Conservation (phyloP, 129 eudicot species). For the Helianthus tuberosus region DNA sequence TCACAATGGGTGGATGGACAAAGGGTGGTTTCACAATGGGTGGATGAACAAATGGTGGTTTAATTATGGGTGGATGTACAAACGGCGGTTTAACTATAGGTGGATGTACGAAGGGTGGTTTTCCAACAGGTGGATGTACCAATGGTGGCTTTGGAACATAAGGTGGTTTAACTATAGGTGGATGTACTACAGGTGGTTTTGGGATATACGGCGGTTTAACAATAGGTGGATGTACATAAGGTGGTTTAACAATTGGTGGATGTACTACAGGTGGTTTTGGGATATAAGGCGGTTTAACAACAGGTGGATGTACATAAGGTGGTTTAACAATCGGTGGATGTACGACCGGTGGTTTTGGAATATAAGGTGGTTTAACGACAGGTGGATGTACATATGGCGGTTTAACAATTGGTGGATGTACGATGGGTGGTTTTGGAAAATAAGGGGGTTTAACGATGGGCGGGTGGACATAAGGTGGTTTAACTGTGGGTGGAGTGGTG, state of each 20-base stretch:
- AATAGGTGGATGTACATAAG: neutral
- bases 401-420: constrained; percentile 18
- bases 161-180: constrained; percentile 17
- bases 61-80: no score
- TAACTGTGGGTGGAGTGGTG: constrained; percentile 2
- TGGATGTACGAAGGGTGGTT: constrained; percentile 1
- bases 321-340: constrained; percentile 8
- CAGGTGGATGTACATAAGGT: no score
- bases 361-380: constrained; percentile 1
- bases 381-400: constrained; percentile 30
- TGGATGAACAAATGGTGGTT: constrained; percentile 27
- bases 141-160: neutral
- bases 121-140: no score
- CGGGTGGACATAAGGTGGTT: constrained; percentile 27
- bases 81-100: neutral
- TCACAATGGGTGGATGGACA: constrained; percentile 1
- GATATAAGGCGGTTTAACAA: constrained; percentile 7
- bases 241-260: constrained; percentile 21
- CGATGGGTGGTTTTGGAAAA: constrained; percentile 13
- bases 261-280: constrained; percentile 6
- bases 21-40: constrained; percentile 12
- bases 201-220: constrained; percentile 15
- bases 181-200: neutral
- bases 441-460: constrained; percentile 16
- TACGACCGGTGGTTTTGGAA: constrained; percentile 19